Base-by-base conservation (phyloP, 257 asterid species). In the Salvia miltiorrhiza region DNA sequence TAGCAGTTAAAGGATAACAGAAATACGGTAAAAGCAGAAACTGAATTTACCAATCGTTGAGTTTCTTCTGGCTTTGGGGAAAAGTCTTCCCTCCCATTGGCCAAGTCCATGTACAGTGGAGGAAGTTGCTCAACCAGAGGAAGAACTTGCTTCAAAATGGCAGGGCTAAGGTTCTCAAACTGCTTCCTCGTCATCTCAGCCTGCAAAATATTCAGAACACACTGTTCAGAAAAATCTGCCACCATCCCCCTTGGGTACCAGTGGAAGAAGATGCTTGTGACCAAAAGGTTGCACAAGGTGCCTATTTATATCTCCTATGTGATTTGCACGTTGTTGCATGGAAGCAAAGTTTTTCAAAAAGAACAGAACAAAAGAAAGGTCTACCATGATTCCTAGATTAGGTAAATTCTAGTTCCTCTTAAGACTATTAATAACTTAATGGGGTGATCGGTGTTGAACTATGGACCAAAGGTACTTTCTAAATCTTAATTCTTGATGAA, bases 121-220 rank as follows among this genome's bases (percentile, higher is more conserved):
- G 98, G 94, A 71, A 92, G 93, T 77, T 92, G 98, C 84, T 92
- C 98, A 72, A 92, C 93, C 59, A 92, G 86, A 39, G 97, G 98
- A 81, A 90, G 86, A 45, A 86, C 85, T 83, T 90, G 98, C 85
- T 90, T 92, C 88, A 90, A 59, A 28, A 92, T 81, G 71, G 97
- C 78, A 71, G 98, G 98, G 84, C 98, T 80, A 39, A 92, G 91
- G 79, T 84, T 92, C 80, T 86, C 93, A 76, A 92, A 74, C 77
- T 89, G 98, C 80, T 88, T 92, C 73, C 80, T 79, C 24, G 98
- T 92, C 95, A 92, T 86, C 83, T 90, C 97, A 45, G 97, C 98
- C 97, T 92, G 87, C 41, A 76, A 67, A 73, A 37, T 72, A 68
- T 47, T 33, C 30, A 50, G 8, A 49, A 20, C 20, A 33, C 7